Conservation (phyloP, 768 basidiomycete genomes). For the Calocera viscosa region DNA sequence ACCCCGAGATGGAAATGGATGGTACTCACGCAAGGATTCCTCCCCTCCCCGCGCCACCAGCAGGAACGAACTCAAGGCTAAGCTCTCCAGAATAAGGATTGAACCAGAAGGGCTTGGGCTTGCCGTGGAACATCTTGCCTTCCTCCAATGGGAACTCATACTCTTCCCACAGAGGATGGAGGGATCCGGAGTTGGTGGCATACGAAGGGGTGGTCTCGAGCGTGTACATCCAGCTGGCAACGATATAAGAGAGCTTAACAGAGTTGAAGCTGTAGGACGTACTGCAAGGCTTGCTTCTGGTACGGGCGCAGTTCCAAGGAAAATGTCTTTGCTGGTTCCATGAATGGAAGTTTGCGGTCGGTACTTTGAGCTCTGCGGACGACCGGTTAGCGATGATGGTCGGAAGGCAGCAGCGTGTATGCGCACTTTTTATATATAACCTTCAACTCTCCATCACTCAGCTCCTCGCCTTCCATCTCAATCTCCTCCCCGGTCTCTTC, state of each 20-base stretch:
- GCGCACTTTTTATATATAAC: conserved; percentile 71
- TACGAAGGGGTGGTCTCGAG: conserved; percentile 64
- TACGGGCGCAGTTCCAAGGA: conserved; percentile 65
- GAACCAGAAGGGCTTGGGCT: conserved; percentile 57
- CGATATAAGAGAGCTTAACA: conserved; percentile 6
- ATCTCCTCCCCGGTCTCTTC: conserved; percentile 80
- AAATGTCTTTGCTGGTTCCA: conserved; percentile 72
- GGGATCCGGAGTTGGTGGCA: conserved; percentile 53
- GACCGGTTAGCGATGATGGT: conserved; percentile 10
- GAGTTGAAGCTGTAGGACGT: conserved; percentile 20
- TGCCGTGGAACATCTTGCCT: background rate
- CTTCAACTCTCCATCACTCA: conserved; percentile 68
- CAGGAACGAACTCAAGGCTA: conserved; percentile 69
- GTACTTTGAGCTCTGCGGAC: conserved; percentile 63
- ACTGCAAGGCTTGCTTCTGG: conserved; percentile 86
- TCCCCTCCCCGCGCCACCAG: conserved; percentile 62
- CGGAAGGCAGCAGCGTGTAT: background rate
- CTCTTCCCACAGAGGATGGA: conserved; percentile 95
- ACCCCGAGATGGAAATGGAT: background rate
- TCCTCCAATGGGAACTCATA: conserved; percentile 29
- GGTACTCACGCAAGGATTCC: conserved; percentile 76
- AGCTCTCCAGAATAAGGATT: conserved; percentile 87
- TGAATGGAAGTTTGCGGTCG: conserved; percentile 61
- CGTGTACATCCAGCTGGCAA: conserved; percentile 75
- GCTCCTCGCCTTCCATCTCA: conserved; percentile 55